A percentile compares a stretch with the other conserved stretches of the same genome.
Evolutionary conservation across 257 asterid genomes (phyloP).

Genomic region (Plantago elongata): DNA sequence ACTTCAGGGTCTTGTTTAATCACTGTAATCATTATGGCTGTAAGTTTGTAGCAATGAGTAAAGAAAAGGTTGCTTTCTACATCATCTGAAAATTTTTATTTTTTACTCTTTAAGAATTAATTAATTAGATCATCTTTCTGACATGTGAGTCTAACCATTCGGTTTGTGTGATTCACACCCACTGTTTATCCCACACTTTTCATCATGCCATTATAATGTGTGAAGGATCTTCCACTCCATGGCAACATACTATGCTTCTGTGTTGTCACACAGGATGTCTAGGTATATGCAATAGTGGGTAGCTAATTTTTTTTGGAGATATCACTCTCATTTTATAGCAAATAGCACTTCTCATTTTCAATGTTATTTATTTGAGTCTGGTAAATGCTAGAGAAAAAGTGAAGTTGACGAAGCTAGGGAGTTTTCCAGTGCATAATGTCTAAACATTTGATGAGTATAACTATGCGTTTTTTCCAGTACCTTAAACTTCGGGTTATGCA

Average conservation of each 20-base stretch:
- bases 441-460: too few relatives aligned
- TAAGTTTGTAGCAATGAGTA: conserved; percentile 21
- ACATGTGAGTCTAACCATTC: conserved; percentile 8
- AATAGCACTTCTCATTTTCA: neutral
- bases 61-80: conserved; percentile 12
- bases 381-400: conserved; percentile 1
- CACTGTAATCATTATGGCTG: conserved; percentile 31
- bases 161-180: conserved; percentile 6
- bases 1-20: conserved; percentile 26
- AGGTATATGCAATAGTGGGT: neutral
- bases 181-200: conserved; percentile 3
- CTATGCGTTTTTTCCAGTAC: too few relatives aligned
- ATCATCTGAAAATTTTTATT: neutral
- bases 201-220: neutral
- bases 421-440: neutral
- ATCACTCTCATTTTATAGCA: neutral
- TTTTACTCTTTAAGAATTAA: neutral
- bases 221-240: conserved; percentile 12
- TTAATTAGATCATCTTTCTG: conserved; percentile 8
- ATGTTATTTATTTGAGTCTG: neutral
- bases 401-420: neutral
- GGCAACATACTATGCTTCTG: conserved; percentile 2
- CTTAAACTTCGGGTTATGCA: too few relatives aligned
- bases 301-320: conserved; percentile 1
- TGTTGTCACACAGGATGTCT: neutral